Evolutionary conservation across 495 filamentous ascomycete genomes (phyloP).

Genomic region (Podospora pseudocomata): DNA sequence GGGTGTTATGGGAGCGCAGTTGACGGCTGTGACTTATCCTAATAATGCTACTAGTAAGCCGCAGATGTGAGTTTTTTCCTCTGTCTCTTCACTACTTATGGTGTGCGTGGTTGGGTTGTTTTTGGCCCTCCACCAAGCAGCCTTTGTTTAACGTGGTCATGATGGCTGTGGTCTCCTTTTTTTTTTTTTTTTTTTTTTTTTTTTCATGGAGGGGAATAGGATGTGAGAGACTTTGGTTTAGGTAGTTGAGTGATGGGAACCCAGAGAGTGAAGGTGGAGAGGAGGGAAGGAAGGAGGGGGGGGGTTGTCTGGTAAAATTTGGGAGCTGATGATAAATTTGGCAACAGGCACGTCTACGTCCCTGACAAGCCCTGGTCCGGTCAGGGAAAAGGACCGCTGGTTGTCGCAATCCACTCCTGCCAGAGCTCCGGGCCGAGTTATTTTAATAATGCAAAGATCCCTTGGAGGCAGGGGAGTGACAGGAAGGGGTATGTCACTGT

Average conservation of each 20-base stretch:
- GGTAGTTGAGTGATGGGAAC: too few relatives aligned
- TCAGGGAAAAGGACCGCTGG: slow-evolving; percentile 46
- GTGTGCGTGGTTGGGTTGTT: too few relatives aligned
- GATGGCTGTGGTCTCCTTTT: neutral
- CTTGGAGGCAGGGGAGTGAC: slow-evolving; percentile 49
- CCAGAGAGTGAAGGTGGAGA: too few relatives aligned
- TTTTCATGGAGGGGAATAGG: neutral
- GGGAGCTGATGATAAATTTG: neutral
- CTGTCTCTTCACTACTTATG: too few relatives aligned
- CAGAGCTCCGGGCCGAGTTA: slow-evolving; percentile 50
- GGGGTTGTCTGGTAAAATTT: too few relatives aligned
- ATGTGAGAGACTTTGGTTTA: neutral
- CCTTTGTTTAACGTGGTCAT: too few relatives aligned
- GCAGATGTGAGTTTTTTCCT: slow-evolving; percentile 29
- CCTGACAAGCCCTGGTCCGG: slow-evolving; percentile 43
- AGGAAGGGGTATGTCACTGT: slow-evolving; percentile 55
- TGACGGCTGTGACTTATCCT: slow-evolving; percentile 39
- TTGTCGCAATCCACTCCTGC: slow-evolving; percentile 58
- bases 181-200: neutral
- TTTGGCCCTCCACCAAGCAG: too few relatives aligned
- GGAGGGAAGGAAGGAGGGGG: too few relatives aligned
- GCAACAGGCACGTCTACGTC: slow-evolving; percentile 48
- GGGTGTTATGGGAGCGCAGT: slow-evolving; percentile 22
- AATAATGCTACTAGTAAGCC: slow-evolving; percentile 41
- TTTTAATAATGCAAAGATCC: slow-evolving; percentile 48